Evolutionary conservation across 2,329 filamentous ascomycete genomes (phyloP).

Genomic region (Clonostachys rosea): DNA sequence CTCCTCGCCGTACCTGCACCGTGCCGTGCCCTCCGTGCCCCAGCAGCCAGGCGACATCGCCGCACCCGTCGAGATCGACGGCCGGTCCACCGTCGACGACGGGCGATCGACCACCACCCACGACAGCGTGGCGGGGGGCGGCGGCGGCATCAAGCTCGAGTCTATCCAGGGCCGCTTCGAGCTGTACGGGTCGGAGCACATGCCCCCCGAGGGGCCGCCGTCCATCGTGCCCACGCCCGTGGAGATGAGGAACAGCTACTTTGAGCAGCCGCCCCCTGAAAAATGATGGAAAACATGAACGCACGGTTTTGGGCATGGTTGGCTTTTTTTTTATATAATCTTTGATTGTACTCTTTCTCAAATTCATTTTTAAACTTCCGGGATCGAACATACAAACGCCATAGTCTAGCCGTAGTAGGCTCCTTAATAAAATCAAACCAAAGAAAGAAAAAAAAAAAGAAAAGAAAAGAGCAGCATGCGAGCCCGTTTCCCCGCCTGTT

Average conservation of each 20-base stretch:
- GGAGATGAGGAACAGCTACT: neutral
- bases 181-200: conserved; percentile 29
- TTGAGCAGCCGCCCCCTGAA: no score
- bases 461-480: neutral
- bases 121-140: conserved; percentile 7
- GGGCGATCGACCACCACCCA: conserved; percentile 8
- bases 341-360: no score
- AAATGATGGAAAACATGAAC: no score
- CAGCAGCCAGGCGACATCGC: conserved; percentile 43
- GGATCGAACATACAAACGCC: neutral
- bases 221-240: conserved; percentile 3
- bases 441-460: conserved; percentile 1
- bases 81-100: conserved; percentile 11
- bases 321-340: no score
- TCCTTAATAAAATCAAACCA: conserved; percentile 5
- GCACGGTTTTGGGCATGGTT: no score
- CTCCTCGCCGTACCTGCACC: conserved; percentile 4
- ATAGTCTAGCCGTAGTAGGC: no score
- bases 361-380: neutral
- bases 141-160: conserved; percentile 12
- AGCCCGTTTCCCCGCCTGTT: neutral
- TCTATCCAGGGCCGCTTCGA: conserved; percentile 31
- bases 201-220: neutral
- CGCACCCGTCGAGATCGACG: conserved; percentile 50
- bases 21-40: conserved; percentile 36